Evolutionary conservation across 768 basidiomycete species (phyloP), one percentile per base, ranked within the genome.

Genomic region (Russula dissimulans): DNA sequence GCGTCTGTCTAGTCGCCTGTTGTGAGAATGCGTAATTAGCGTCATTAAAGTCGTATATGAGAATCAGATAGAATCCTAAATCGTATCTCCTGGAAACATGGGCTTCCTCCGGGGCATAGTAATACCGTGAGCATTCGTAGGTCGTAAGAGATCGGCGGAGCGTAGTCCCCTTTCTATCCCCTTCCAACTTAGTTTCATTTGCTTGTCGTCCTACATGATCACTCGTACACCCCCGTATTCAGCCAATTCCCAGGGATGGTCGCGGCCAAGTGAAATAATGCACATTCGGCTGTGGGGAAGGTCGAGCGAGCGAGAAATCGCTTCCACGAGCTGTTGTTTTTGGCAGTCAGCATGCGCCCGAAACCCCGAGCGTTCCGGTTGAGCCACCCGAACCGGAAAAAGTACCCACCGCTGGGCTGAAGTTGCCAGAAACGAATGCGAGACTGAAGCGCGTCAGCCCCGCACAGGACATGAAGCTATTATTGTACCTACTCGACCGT

Each of bases 261-360:
- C 29, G 15, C 56, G 47, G 17, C 56, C 48, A 15, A 64, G 56
- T 3, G 63, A 61, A n/a, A 64, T 18, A 8, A 61, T 45, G 46
- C 63, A 66, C 65, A 66, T 66, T 18, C 63, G 58, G 43, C 59
- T 61, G n/a, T 56, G 53, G 0, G 65, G 59, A 18, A 64, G 45
- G 3, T 61, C 41, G 1, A 66, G 58, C 34, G 48, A 34, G 32
- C 39, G 52, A 22, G 65, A 64, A 6, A 57, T 60, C 11, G 63
- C 59, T 11, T 60, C 65, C 3, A 64, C 59, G 36, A 64, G 62
- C 65, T 26, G 22, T 26, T 64, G 18, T 42, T 32, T 54, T 57
- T 18, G 14, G 2, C 8, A 36, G 9, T 49, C 34, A 56, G 34
- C 22, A 3, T 11, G 42, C 34, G 17, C 18, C 47, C 4, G 22